Evolutionary conservation across 2,329 filamentous ascomycete species (phyloP), one percentile per base, ranked within the genome.

Genomic region (Penicillium sp.): DNA sequence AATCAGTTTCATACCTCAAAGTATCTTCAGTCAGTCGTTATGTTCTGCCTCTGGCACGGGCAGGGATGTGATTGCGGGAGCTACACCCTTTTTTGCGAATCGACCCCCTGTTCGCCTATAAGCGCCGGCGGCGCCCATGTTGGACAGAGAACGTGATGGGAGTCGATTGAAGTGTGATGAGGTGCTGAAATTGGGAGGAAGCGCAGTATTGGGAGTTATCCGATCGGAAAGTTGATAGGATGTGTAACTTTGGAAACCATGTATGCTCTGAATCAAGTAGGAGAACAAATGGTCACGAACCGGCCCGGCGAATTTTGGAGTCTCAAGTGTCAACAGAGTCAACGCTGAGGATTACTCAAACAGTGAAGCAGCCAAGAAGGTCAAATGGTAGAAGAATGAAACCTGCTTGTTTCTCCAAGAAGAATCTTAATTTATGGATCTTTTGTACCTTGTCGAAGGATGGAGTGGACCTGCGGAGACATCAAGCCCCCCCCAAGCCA

Each of bases 81-180:
- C 48, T 30, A 51, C 48, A 19, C 30, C 3, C 30, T 51, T 35
- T 35, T 35, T 51, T 51, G 48, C 10, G 48, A 35, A 51, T n/a
- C 48, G 10, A 51, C 53, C 62, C 56, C 45, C 55, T 54, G 37
- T 25, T 40, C 58, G 30, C 45, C 49, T 57, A 61, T 68, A 68
- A 68, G 66, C 66, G 66, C 63, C 54, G 43, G 48, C 52, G 25
- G 58, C 61, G 61, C 64, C 64, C 63, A 51, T 60, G 59, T 65
- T 68, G 60, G 60, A 62, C 57, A 42, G 38, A 30, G 37, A 61
- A 54, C 48, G 58, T 58, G 57, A 46, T 48, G 38, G 55, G 55
- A 61, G 55, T 61, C 52, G 28, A 51, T 35, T n/a, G n/a, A 10
- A n/a, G 46, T 51, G 46, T 35, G 46, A 51, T 60, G 52, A 60